Percentiles rank a stretch among this genome's conserved stretches.
Conservation (phyloP, 163 green algal genomes). For the Prototheca stagnorum region DNA sequence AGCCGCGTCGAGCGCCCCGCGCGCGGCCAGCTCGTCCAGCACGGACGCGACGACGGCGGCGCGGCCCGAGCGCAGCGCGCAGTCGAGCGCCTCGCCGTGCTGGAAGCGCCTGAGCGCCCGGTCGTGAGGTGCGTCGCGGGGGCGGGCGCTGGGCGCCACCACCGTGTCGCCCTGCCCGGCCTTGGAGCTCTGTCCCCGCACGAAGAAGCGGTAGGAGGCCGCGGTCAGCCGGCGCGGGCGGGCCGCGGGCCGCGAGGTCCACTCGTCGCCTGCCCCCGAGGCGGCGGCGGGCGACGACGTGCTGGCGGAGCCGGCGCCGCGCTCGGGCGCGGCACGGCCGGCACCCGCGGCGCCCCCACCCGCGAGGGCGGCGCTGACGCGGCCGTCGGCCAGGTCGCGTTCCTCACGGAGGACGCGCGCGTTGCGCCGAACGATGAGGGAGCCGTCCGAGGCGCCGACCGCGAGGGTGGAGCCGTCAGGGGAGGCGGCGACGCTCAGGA, state of each 20-base stretch:
- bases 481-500: conserved; percentile 57
- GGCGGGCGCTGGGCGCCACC: conserved; percentile 24
- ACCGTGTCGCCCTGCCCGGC: conserved; percentile 32
- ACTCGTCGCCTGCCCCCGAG: no score
- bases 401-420: conserved; percentile 6
- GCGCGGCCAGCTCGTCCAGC: conserved; percentile 57
- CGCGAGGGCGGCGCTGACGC: background rate
- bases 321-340: no score
- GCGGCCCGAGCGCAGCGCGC: no score
- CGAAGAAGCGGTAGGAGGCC: conserved; percentile 70
- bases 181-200: conserved; percentile 48
- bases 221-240: conserved; percentile 34
- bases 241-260: no score
- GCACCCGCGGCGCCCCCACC: no score
- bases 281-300: no score
- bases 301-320: no score
- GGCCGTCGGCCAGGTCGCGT: conserved; percentile 5
- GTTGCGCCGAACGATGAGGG: conserved; percentile 57
- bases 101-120: conserved; percentile 67
- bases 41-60: conserved; percentile 44
- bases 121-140: no score
- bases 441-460: conserved; percentile 68
- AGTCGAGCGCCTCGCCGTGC: conserved; percentile 29
- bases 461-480: conserved; percentile 52
- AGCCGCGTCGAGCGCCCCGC: conserved; percentile 41